These are phyloP conservation scores for Paracoccidioides lutzii DNA, from an alignment of 2,329 filamentous ascomycete species.

Conservation along the genomic window DNA sequence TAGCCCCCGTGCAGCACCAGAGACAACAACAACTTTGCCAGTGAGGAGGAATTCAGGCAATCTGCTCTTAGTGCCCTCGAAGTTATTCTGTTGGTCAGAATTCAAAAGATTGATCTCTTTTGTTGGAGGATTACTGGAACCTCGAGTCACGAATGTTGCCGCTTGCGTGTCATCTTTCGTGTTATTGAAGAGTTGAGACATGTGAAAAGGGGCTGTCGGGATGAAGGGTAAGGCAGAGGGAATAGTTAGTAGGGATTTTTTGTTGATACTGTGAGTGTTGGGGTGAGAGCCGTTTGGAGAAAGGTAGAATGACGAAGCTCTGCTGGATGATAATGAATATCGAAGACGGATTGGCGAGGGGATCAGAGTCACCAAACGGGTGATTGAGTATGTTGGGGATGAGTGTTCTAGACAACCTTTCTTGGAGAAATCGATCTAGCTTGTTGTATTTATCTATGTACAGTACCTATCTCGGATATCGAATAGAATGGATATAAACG, in stretches of 20 bases:
- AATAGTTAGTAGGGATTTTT: not conserved
- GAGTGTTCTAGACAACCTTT: not conserved
- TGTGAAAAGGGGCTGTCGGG: not conserved
- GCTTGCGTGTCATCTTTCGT: not conserved
- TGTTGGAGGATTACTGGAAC: slow-evolving; percentile 15
- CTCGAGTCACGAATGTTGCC: not conserved
- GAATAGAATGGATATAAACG: not conserved
- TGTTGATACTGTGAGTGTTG: not conserved
- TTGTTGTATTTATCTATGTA: not conserved
- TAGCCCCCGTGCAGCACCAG: slow-evolving; percentile 58
- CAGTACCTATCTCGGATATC: not conserved
- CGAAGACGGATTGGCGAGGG: not conserved
- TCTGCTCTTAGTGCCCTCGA: slow-evolving; percentile 15
- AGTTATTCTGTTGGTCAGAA: slow-evolving; percentile 6
- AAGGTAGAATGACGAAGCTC: not conserved
- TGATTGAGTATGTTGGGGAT: not conserved
- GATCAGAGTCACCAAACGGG: not conserved
- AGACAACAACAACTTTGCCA: slow-evolving; percentile 57
- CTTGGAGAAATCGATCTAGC: not conserved
- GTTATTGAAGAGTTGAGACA: not conserved
- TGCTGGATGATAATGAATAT: not conserved
- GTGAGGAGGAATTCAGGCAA: slow-evolving; percentile 65
- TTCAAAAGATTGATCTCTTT: slow-evolving; percentile 15
- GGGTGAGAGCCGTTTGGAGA: not conserved
- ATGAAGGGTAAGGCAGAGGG: not conserved